phyloP scores from a whole-genome alignment of 116 monocot species.

The Iris pallida region DNA sequence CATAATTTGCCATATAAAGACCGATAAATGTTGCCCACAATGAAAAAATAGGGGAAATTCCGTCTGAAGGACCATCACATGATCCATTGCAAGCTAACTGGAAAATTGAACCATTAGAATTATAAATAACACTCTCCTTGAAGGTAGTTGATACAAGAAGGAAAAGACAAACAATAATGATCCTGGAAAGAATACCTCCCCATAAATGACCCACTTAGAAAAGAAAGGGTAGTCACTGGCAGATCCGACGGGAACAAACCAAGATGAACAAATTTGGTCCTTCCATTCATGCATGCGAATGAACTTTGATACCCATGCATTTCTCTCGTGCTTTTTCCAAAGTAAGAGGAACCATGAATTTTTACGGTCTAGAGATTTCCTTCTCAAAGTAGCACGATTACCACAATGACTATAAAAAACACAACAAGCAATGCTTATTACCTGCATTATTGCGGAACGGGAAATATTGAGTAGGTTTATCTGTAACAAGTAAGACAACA shows the following conservation, averaged over 20 bases:
- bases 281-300: slow-evolving; percentile 85
- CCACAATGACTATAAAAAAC: slow-evolving; percentile 96
- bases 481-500: not conserved
- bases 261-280: slow-evolving; percentile 94
- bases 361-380: slow-evolving; percentile 49
- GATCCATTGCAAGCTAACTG: slow-evolving; percentile 90
- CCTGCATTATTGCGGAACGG: slow-evolving; percentile 37
- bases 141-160: slow-evolving; percentile 1
- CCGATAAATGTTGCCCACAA: slow-evolving; percentile 99
- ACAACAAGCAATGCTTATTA: slow-evolving; percentile 84
- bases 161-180: slow-evolving; percentile 76
- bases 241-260: slow-evolving; percentile 97
- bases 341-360: slow-evolving; percentile 54
- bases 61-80: slow-evolving; percentile 61
- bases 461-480: slow-evolving; percentile 1
- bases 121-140: slow-evolving; percentile 3
- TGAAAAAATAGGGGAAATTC: slow-evolving; percentile 93
- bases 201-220: slow-evolving; percentile 95
- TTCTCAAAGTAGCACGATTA: slow-evolving; percentile 55
- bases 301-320: slow-evolving; percentile 75
- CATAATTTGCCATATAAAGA: slow-evolving; percentile 97
- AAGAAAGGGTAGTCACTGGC: slow-evolving; percentile 89
- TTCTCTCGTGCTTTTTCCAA: slow-evolving; percentile 61
- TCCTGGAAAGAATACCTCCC: slow-evolving; percentile 47
- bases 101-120: slow-evolving; percentile 39